Percentiles rank a stretch among this genome's conserved stretches.
These are phyloP conservation scores for Paxillus involutus DNA, from an alignment of 768 basidiomycete species.

Conservation along the genomic window DNA sequence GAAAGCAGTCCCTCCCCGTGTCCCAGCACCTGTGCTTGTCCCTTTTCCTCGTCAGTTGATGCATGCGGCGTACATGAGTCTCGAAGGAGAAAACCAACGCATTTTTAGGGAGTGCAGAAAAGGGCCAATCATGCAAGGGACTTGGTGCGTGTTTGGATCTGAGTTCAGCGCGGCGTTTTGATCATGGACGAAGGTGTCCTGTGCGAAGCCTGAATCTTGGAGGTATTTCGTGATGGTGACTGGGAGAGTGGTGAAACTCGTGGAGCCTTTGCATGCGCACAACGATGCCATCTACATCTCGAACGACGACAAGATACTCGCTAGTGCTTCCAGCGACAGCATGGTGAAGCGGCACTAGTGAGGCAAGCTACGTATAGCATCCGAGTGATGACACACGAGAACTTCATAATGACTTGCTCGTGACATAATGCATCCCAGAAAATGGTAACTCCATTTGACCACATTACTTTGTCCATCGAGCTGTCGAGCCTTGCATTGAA, in stretches of 20 bases:
- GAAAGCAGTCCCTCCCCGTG: background rate
- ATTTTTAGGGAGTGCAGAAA: background rate
- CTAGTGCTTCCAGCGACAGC: too few relatives aligned
- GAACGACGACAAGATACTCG: too few relatives aligned
- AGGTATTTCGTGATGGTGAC: slow-evolving; percentile 16
- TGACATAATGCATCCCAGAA: too few relatives aligned
- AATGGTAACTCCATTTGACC: too few relatives aligned
- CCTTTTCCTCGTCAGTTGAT: slow-evolving; percentile 4
- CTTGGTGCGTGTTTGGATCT: background rate
- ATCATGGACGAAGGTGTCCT: slow-evolving; percentile 11
- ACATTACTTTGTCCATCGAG: too few relatives aligned
- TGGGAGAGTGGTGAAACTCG: background rate
- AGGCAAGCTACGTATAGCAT: too few relatives aligned
- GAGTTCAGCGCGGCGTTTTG: background rate
- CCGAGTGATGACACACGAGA: too few relatives aligned
- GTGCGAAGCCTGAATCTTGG: slow-evolving; percentile 15
- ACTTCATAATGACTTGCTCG: too few relatives aligned
- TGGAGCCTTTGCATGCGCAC: too few relatives aligned
- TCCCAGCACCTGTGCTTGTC: background rate
- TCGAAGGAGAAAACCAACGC: background rate
- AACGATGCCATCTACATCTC: too few relatives aligned
- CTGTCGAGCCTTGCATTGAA: too few relatives aligned
- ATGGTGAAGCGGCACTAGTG: too few relatives aligned
- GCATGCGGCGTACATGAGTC: background rate
- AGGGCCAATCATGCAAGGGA: background rate